Evolutionary conservation across 768 basidiomycete genomes (phyloP).

Genomic region (Suillus hirtellus): DNA sequence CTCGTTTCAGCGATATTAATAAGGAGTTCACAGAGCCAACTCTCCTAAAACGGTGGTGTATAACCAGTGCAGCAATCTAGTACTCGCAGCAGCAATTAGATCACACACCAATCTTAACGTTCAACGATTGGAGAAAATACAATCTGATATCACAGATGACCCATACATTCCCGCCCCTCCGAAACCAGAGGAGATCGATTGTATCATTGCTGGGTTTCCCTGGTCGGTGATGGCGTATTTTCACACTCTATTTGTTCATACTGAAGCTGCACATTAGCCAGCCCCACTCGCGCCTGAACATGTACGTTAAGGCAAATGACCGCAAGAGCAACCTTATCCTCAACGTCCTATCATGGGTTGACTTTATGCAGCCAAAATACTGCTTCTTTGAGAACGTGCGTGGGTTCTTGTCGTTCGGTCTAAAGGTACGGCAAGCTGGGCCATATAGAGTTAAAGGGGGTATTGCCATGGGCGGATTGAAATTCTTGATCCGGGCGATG

Average conservation of each 20-base stretch:
- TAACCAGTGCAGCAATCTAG: conserved; percentile 70
- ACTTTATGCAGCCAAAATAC: conserved; percentile 41
- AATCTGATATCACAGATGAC: conserved; percentile 20
- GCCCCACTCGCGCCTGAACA: conserved; percentile 72
- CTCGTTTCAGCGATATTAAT: not conserved
- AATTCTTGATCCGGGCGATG: conserved; percentile 61
- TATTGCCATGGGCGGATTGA: conserved; percentile 72
- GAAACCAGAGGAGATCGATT: conserved; percentile 54
- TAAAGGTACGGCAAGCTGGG: conserved; percentile 38
- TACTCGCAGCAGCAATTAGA: conserved; percentile 61
- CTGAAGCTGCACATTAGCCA: conserved; percentile 48
- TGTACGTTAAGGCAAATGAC: conserved; percentile 67
- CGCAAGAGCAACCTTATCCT: conserved; percentile 68
- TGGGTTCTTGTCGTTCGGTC: conserved; percentile 43
- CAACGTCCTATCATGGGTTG: conserved; percentile 49
- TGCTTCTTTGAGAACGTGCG: conserved; percentile 52
- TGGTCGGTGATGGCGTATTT: conserved; percentile 45
- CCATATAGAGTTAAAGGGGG: conserved; percentile 58
- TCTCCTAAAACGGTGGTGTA: conserved; percentile 53
- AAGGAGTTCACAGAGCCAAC: conserved; percentile 35
- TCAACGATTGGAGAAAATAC: conserved; percentile 35
- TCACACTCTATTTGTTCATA: conserved; percentile 10
- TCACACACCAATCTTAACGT: conserved; percentile 40
- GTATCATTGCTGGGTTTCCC: conserved; percentile 72
- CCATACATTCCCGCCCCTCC: conserved; percentile 41